Conservation (phyloP, 441 rosid genomes). For the Sinapis alba region DNA sequence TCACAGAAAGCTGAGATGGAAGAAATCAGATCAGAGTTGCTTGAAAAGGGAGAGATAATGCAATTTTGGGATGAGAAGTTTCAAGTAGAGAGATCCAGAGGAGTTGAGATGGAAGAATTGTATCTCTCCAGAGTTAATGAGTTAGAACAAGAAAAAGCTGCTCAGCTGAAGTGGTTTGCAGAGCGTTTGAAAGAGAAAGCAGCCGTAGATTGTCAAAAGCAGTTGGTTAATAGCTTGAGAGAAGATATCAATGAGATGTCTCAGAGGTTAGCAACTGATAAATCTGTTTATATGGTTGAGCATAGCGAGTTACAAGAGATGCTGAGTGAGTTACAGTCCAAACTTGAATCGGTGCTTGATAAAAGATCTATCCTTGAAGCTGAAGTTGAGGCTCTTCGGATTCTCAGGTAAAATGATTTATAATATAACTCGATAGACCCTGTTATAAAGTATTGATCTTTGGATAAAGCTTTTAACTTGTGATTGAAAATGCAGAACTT, state of each 20-base stretch:
- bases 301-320: constrained; percentile 48
- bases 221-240: constrained; percentile 59
- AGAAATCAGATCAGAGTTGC: constrained; percentile 67
- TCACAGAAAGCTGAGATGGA: constrained; percentile 58
- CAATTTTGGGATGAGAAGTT: constrained; percentile 72
- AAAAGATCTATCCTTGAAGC: constrained; percentile 73
- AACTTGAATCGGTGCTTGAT: constrained; percentile 60
- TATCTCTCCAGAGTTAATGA: constrained; percentile 44
- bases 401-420: constrained; percentile 65
- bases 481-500: constrained; percentile 55
- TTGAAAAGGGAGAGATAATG: constrained; percentile 69
- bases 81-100: constrained; percentile 54
- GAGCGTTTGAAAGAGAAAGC: constrained; percentile 74
- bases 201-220: constrained; percentile 83
- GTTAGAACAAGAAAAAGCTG: constrained; percentile 60
- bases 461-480: background rate
- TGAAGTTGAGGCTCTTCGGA: constrained; percentile 78
- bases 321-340: constrained; percentile 49
- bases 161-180: constrained; percentile 50
- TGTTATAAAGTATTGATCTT: constrained; percentile 11
- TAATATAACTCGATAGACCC: background rate
- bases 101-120: constrained; percentile 54
- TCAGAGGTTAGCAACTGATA: constrained; percentile 65
- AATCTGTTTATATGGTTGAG: constrained; percentile 49
- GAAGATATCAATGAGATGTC: constrained; percentile 79